Conservation (phyloP, 129 eudicot genomes). For the Centrapalus pauciflorus region DNA sequence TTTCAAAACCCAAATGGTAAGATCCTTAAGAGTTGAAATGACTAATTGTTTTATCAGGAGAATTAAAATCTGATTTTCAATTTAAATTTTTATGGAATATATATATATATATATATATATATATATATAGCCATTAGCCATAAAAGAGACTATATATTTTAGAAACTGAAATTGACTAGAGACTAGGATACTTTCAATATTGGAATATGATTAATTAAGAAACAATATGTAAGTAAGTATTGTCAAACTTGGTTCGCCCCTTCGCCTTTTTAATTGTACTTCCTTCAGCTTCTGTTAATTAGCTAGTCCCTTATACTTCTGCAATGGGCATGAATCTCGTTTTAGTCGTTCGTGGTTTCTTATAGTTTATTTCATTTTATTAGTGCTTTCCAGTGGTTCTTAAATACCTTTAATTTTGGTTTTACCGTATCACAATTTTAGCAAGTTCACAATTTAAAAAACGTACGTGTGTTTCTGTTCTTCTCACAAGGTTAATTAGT, state of each 20-base stretch:
- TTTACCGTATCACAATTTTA: not conserved
- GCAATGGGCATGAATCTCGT: too few species aligned
- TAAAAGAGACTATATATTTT: not conserved
- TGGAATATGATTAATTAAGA: not conserved
- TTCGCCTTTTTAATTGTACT: too few species aligned
- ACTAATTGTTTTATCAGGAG: not conserved
- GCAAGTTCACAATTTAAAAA: not conserved
- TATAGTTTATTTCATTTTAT: not conserved
- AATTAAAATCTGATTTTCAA: not conserved
- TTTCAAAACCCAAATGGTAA: too few species aligned
- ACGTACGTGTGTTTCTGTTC: not conserved
- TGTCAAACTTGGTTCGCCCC: too few species aligned
- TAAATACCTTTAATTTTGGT: not conserved
- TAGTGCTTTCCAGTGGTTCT: not conserved
- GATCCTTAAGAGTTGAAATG: not conserved
- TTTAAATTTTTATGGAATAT: too few species aligned
- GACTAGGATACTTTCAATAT: not conserved
- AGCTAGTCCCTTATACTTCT: not conserved
- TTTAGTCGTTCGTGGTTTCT: not conserved
- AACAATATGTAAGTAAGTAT: too few species aligned
- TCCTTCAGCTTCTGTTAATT: not conserved
- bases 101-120: not conserved
- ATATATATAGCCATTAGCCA: not conserved
- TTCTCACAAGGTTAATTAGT: not conserved
- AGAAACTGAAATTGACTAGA: conserved; percentile 3